phyloP scores from a whole-genome alignment of 805 yeast species.

The Monosporozyma aerobia region DNA sequence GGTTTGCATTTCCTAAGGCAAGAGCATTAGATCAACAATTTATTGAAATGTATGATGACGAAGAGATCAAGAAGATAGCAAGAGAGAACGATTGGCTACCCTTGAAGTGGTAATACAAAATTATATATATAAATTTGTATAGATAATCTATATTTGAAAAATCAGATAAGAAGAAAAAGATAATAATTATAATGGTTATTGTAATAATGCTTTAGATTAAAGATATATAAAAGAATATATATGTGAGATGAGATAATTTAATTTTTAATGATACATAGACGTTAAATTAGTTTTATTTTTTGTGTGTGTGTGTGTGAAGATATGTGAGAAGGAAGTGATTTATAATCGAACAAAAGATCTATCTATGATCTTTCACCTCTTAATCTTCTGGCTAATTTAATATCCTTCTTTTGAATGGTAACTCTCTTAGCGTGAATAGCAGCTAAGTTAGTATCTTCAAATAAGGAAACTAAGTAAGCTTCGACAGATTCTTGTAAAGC shows the following conservation, averaged over 20 bases:
- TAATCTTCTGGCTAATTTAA: conserved; percentile 94
- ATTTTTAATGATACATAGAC: not conserved
- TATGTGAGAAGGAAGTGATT: not conserved
- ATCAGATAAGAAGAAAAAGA: not conserved
- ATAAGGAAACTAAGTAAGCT: conserved; percentile 91
- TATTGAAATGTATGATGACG: conserved; percentile 77
- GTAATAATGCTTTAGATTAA: not conserved
- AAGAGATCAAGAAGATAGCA: conserved; percentile 50
- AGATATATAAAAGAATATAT: conserved; percentile 2
- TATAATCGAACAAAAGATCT: not conserved
- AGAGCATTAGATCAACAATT: conserved; percentile 94
- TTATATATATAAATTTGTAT: not conserved
- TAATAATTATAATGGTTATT: not conserved
- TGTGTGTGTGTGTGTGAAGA: too few species aligned
- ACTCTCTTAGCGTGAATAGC: conserved; percentile 99
- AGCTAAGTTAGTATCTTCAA: conserved; percentile 97
- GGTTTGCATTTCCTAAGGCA: conserved; percentile 91
- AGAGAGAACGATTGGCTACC: conserved; percentile 51
- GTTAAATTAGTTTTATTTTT: not conserved
- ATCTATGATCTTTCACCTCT: conserved; percentile 86
- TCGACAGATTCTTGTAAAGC: conserved; percentile 98
- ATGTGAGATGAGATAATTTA: not conserved
- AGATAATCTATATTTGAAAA: not conserved
- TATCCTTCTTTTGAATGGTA: conserved; percentile 96
- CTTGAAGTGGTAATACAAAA: conserved; percentile 43